Evolutionary conservation across 164 flowering plant genomes (phyloP), one percentile per base, ranked within the genome.

Genomic region (Umbellularia californica): DNA sequence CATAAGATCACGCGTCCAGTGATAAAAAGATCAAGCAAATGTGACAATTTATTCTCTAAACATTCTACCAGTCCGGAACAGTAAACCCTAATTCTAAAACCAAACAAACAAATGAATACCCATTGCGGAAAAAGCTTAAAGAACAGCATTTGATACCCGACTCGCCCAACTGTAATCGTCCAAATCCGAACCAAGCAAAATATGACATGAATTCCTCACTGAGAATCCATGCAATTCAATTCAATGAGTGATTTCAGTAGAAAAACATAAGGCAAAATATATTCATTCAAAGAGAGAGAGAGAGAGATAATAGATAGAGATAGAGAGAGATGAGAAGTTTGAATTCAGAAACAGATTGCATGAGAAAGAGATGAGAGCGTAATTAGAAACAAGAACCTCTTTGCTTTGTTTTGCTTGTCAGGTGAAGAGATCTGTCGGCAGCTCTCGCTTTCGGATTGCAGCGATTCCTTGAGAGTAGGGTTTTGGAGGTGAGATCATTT

Each of bases 401-500:
- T 55, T 64, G 69, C 5, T n/a, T 58, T 47, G 11, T 23, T 14
- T 24, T 63, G 47, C 70, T 65, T 33, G 25, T 65, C 71, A 74
- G 62, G 27, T 65, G 71, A 78, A 20, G 35, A 20, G 69, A 68
- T 68, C 79, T 23, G 41, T 10, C 27, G 14, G 11, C 28, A 24
- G 72, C 69, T 67, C 19, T n/a, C 22, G 22, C 28, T 27, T 65
- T 23, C 30, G 24, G 68, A 23, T 50, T 30, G 70, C 30, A 51
- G 64, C 17, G 72, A 76, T 77, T 74, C 47, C 76, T 63, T 23
- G 64, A 77, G 24, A 75, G 75, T 69, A 58, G 15, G 14, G 73
- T 23, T 58, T 70, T 76, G 28, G 2, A 9, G 47, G 82, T 62
- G 9, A 76, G 84, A 79, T 70, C 74, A 65, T 63, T 60, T 50